These are phyloP conservation scores for Elsinoe batatas DNA, from an alignment of 2,329 filamentous ascomycete species.

Conservation along the genomic window DNA sequence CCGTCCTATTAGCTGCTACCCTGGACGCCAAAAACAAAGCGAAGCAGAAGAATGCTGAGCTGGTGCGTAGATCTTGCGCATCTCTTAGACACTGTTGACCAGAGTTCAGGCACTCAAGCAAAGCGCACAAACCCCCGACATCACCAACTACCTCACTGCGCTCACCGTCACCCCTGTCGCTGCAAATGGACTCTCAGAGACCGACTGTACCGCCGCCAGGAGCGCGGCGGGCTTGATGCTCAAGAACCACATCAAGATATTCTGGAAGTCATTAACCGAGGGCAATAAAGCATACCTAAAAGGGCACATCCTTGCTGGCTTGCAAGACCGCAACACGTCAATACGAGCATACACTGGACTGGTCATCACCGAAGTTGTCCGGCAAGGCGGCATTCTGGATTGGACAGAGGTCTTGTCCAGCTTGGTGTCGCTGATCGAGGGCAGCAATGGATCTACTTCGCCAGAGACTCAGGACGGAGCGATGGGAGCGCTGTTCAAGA, in stretches of 20 bases:
- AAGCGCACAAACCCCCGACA: conserved; percentile 78
- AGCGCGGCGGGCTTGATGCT: conserved; percentile 87
- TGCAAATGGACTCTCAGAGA: conserved; percentile 51
- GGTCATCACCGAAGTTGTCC: conserved; percentile 86
- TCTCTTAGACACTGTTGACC: background rate
- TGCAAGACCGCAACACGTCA: conserved; percentile 72
- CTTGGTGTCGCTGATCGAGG: conserved; percentile 66
- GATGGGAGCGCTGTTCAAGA: conserved; percentile 86
- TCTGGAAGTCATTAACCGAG: conserved; percentile 67
- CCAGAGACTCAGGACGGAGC: conserved; percentile 77
- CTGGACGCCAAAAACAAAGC: conserved; percentile 71
- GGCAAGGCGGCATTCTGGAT: conserved; percentile 70
- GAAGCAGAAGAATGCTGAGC: conserved; percentile 81
- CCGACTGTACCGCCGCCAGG: conserved; percentile 62
- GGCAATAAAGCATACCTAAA: conserved; percentile 67
- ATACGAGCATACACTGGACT: conserved; percentile 86
- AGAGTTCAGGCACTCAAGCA: conserved; percentile 72
- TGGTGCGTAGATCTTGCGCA: conserved; percentile 45
- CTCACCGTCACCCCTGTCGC: conserved; percentile 65
- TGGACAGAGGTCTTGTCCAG: conserved; percentile 89
- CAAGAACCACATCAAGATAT: conserved; percentile 78
- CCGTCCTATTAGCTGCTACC: conserved; percentile 82
- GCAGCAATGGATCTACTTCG: conserved; percentile 57
- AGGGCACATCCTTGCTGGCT: conserved; percentile 62
- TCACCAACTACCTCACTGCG: conserved; percentile 94